Evolutionary conservation across 306 rosid genomes (phyloP), one percentile per base, ranked within the genome.

Genomic region (Begonia loranthoides): DNA sequence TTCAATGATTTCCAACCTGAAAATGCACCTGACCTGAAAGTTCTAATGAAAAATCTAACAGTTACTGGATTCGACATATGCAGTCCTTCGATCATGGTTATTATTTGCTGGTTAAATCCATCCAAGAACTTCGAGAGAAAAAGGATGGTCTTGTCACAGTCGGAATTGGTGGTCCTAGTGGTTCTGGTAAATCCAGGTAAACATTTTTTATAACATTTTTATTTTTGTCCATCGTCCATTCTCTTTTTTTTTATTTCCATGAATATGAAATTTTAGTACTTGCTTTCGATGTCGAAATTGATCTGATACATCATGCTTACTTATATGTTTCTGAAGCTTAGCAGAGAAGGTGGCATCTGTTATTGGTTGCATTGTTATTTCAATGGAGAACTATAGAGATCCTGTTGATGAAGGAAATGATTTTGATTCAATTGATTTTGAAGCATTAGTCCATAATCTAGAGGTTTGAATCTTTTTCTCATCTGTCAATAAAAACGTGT

Each of bases 31-130:
- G 36, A 7, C 36, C 36, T 28, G 36, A 28, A 28, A 28, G 36
- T 28, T 28, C 36, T 7, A 28, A 28, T 4, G 36, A 28, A 28
- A 28, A 28, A 3, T 28, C 36, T 28, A 28, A 28, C 36, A 4
- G 36, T 28, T 28, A 28, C 36, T 28, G 36, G 36, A 28, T 28
- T 28, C 1, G 9, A 28, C 49, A 60, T 80, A 43, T 79, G 88
- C 94, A 92, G 99, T 80, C 96, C 65, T 92, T 92, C 17, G 99
- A 92, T 78, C 96, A 81, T 28, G 99, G 99, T 54, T 86, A 86
- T 65, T 90, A 90, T 74, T 74, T 90, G 41, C 71, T 90, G 52
- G 95, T 90, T 56, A 92, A 86, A 73, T 92, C 99, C 62, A 74
- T 92, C 49, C 99, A 92, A 92, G 99, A 92, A 70, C 88, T 92